Percentiles rank a stretch among this genome's conserved stretches.
Conservation (phyloP, 2,329 filamentous ascomycete species). For the Pyrenophora tritici-repentis region DNA sequence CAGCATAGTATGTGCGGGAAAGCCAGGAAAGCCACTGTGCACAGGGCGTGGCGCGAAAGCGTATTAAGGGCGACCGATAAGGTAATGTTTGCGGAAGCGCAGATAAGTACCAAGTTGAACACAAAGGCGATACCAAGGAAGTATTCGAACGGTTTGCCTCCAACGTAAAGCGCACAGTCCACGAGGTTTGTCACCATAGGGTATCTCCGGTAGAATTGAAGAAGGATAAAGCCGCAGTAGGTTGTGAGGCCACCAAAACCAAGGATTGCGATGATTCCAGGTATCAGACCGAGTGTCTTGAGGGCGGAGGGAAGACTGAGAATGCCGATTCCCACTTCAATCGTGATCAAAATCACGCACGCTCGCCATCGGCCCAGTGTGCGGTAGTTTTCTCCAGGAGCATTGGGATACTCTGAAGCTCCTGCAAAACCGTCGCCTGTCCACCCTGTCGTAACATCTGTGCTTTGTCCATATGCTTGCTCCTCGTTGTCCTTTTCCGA, state of each 20-base stretch:
- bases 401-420: conserved; percentile 27
- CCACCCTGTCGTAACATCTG: conserved; percentile 32
- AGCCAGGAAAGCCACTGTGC: conserved; percentile 67
- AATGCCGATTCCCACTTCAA: conserved; percentile 39
- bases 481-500: conserved; percentile 29
- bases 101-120: conserved; percentile 36
- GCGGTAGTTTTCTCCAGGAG: conserved; percentile 29
- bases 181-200: conserved; percentile 38
- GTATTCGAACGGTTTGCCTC: conserved; percentile 33
- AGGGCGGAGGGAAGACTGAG: conserved; percentile 35
- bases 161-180: conserved; percentile 36
- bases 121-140: conserved; percentile 33
- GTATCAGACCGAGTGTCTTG: conserved; percentile 36
- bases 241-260: conserved; percentile 33
- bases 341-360: conserved; percentile 38
- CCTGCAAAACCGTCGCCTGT: conserved; percentile 30
- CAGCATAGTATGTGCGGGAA: conserved; percentile 65
- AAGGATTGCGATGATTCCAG: conserved; percentile 39
- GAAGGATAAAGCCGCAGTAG: conserved; percentile 35
- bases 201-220: conserved; percentile 33
- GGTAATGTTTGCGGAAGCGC: conserved; percentile 36
- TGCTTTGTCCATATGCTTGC: conserved; percentile 30
- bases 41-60: conserved; percentile 64
- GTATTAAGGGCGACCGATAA: conserved; percentile 66
- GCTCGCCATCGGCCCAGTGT: conserved; percentile 37